A percentile compares a stretch with the other conserved stretches of the same genome.
These are phyloP conservation scores for Neoarthrinium moseri DNA, from an alignment of 2,329 filamentous ascomycete genomes.

Conservation along the genomic window DNA sequence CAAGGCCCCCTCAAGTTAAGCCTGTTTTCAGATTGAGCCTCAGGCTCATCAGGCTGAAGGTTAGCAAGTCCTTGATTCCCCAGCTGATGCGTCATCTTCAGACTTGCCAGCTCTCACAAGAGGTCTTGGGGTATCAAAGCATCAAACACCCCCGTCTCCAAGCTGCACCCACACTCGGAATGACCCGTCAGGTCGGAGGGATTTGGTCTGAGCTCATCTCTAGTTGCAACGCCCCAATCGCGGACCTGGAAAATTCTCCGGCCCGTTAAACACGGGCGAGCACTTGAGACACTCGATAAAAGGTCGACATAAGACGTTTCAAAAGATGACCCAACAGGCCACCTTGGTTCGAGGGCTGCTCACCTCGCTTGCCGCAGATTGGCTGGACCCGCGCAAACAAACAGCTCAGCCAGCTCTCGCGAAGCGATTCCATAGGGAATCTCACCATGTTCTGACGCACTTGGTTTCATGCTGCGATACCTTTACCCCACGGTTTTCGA, in stretches of 20 bases:
- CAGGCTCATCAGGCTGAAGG: not conserved
- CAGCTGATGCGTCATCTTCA: not conserved
- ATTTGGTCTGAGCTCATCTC: not conserved
- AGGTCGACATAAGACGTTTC: slow-evolving; percentile 4
- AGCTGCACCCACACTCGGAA: not conserved
- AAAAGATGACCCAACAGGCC: not conserved
- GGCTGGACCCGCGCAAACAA: not conserved
- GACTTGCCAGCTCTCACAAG: not conserved
- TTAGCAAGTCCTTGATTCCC: not conserved
- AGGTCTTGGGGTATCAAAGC: not conserved
- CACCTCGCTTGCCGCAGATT: not conserved
- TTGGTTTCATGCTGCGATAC: slow-evolving; percentile 2
- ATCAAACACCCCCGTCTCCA: not conserved
- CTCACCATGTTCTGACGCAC: slow-evolving; percentile 2
- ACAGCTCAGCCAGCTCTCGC: not conserved
- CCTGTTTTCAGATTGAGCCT: no score
- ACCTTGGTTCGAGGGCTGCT: not conserved
- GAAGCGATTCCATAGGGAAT: not conserved
- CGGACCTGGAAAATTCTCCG: slow-evolving; percentile 1
- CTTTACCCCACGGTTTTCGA: not conserved
- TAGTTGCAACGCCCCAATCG: no score
- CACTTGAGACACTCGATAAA: slow-evolving; percentile 5
- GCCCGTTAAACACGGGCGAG: slow-evolving; percentile 1
- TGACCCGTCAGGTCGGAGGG: not conserved
- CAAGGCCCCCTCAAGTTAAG: not conserved